Evolutionary conservation across 208 protist genomes (phyloP).

Genomic region (Trypanosoma melophagium): DNA sequence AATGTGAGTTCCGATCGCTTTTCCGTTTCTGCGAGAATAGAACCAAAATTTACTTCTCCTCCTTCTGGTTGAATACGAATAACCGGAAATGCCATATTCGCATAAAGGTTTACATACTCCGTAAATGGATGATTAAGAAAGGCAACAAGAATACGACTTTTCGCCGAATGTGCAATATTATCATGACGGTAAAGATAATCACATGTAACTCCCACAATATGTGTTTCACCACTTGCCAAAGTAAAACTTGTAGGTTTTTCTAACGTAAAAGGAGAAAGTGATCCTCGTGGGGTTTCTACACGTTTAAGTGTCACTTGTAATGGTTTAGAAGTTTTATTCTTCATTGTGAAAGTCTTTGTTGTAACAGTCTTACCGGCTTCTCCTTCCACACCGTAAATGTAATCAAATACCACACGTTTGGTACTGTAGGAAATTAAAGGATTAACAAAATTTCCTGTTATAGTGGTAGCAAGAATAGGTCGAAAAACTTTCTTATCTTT

Average conservation of each 20-base stretch:
- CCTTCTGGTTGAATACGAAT: constrained; percentile 62
- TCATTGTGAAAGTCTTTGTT: constrained; percentile 82
- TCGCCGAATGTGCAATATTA: constrained; percentile 66
- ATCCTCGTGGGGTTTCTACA: neutral
- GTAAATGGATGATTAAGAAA: constrained; percentile 91
- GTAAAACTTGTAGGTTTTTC: constrained; percentile 50
- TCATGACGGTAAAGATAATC: constrained; percentile 85
- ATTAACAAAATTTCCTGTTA: constrained; percentile 82
- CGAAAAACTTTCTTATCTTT: constrained; percentile 81
- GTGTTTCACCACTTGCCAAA: constrained; percentile 74
- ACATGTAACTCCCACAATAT: constrained; percentile 84
- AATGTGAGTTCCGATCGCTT: constrained; percentile 64
- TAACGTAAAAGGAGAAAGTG: constrained; percentile 69
- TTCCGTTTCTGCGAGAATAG: constrained; percentile 91
- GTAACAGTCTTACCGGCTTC: constrained; percentile 14
- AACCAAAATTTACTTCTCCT: constrained; percentile 88
- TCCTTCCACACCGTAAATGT: constrained; percentile 51
- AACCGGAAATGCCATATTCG: constrained; percentile 87
- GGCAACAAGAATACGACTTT: constrained; percentile 69
- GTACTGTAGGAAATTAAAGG: constrained; percentile 85
- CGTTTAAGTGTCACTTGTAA: constrained; percentile 75
- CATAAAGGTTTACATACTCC: constrained; percentile 82
- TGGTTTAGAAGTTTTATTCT: constrained; percentile 84
- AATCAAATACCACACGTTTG: constrained; percentile 80
- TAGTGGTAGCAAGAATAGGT: constrained; percentile 65